phyloP scores from a whole-genome alignment of 1,139 yeast genomes.

The Magnusiomyces paraingens region DNA sequence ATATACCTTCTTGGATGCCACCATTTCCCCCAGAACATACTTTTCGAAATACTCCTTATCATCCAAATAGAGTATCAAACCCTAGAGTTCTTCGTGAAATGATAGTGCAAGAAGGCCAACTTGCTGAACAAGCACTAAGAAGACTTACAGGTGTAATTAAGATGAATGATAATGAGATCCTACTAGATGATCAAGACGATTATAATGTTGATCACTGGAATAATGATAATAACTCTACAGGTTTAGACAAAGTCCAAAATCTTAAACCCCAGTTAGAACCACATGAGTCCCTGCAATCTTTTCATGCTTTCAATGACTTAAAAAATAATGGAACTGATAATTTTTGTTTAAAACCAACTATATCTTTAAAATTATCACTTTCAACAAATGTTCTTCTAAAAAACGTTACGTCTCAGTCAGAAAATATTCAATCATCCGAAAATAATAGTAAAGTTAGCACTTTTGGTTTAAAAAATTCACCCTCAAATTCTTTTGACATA shows the following conservation, averaged over 20 bases:
- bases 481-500: constrained; percentile 1
- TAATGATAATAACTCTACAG: background rate
- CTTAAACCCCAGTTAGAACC: background rate
- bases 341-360: background rate
- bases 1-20: constrained; percentile 73
- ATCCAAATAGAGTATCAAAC: constrained; percentile 57
- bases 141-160: constrained; percentile 34
- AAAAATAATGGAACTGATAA: background rate
- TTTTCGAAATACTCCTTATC: constrained; percentile 67
- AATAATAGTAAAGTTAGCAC: background rate
- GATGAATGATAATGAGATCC: constrained; percentile 25
- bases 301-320: background rate
- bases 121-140: constrained; percentile 74
- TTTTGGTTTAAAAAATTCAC: background rate
- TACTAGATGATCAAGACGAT: constrained; percentile 24
- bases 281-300: too few species aligned
- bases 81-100: constrained; percentile 63
- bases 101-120: constrained; percentile 70
- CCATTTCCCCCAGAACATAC: constrained; percentile 91
- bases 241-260: background rate
- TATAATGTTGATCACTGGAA: constrained; percentile 16
- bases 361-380: constrained; percentile 4
- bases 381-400: background rate
- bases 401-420: background rate
- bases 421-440: background rate